Base-by-base conservation (phyloP, 331 rosid species). In the Stylosanthes scabra region DNA sequence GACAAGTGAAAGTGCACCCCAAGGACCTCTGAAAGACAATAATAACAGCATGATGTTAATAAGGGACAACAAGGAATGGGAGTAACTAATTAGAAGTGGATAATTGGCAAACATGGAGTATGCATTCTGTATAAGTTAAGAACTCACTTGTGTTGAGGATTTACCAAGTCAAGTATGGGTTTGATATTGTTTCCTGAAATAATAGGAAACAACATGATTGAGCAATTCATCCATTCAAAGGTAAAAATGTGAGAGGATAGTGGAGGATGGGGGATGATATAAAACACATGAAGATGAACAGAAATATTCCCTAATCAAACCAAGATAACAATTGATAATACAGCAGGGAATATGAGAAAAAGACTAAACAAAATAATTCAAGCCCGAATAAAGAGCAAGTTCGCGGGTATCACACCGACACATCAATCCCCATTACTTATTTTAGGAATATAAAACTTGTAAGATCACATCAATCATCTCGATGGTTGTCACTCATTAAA, bases 1-100 rank as follows among this genome's bases (percentile, higher is more conserved):
- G 63, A 91, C 83, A 70, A 97, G 95, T 80, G 99, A 94, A 83
- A 94, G 89, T 40, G 99, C 89, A 49, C 93, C 93, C 99, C 99
- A 94, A 68, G 99, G 99, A 74, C 99, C 99, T 84, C 99, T 94
- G 81, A 65, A 83, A 78, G 80, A 79, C 63, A 65, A 58, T 15
- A 78, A 54, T 61, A 72, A 39, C 51, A 44, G 11, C 8, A 6
- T 20, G 58, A 41, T 29, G 62, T 60, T 49, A 62, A 77, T 51
- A 51, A n/a, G 6, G 52, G 46, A 54, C 28, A 41, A 37, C 13
- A 0, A 49, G 20, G 57, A 51, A 51, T 25, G 15, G 3, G 10
- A 2, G 16, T 7, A 51, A 51, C 15, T 20, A 6, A 51, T n/a
- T 51, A 25, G 57, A 51, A 51, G 27, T 8, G n/a, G 69, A 75